These are phyloP conservation scores for Schizosaccharomyces cryophilus DNA, from an alignment of 805 yeast genomes.

Conservation along the genomic window DNA sequence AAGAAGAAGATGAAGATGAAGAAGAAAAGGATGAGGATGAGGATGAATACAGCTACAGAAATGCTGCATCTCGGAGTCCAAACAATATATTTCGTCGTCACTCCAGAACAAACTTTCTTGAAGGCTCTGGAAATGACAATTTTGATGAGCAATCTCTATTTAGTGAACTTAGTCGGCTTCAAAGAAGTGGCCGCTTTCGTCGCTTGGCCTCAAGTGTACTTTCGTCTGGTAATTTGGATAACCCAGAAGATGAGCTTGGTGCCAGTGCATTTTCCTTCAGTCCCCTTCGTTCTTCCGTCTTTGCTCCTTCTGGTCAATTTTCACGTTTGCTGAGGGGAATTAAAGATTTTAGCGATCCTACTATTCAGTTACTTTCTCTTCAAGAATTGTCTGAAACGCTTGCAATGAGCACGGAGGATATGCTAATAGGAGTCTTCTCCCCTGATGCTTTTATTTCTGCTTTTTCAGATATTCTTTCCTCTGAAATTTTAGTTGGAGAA, in stretches of 20 bases:
- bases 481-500: slow-evolving; percentile 29
- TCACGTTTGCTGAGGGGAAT: slow-evolving; percentile 9
- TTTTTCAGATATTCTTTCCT: slow-evolving; percentile 30
- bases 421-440: slow-evolving; percentile 22
- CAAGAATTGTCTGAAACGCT: slow-evolving; percentile 15
- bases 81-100: slow-evolving; percentile 13
- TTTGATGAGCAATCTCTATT: background rate
- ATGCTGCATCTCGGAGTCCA: slow-evolving; percentile 9
- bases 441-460: slow-evolving; percentile 28
- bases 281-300: background rate
- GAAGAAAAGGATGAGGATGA: slow-evolving; percentile 7
- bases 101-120: slow-evolving; percentile 6
- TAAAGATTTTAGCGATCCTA: slow-evolving; percentile 12
- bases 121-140: slow-evolving; percentile 4
- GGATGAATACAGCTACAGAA: slow-evolving; percentile 8
- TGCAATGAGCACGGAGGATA: slow-evolving; percentile 14
- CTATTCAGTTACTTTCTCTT: slow-evolving; percentile 12
- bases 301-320: slow-evolving; percentile 3
- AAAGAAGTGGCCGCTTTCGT: background rate
- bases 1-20: background rate
- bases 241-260: slow-evolving; percentile 7
- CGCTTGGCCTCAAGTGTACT: background rate
- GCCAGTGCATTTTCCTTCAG: slow-evolving; percentile 6
- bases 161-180: background rate
- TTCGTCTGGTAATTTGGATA: slow-evolving; percentile 3